Evolutionary conservation across 352 stramenopile genomes (phyloP).

Genomic region (Sclerospora graminicola): DNA sequence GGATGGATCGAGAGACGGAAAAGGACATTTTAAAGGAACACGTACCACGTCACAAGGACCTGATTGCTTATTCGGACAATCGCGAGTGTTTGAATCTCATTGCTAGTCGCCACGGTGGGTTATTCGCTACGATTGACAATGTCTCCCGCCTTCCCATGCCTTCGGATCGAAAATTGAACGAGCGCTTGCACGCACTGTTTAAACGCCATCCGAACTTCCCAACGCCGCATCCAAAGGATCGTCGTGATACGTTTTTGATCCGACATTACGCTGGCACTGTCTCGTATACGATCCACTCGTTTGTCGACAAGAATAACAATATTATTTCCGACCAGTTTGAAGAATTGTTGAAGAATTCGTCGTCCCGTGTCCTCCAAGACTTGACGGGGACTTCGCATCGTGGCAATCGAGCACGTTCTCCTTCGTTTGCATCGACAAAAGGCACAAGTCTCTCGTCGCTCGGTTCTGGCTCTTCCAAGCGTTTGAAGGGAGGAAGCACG

Average conservation of each 20-base stretch:
- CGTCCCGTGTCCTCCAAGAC: conserved; percentile 60
- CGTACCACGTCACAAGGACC: conserved; percentile 28
- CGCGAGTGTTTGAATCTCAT: conserved; percentile 80
- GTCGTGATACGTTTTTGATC: conserved; percentile 78
- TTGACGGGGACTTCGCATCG: conserved; percentile 41
- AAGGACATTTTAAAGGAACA: conserved; percentile 32
- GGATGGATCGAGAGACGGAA: conserved; percentile 21
- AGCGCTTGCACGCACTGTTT: conserved; percentile 72
- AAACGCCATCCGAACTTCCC: conserved; percentile 80
- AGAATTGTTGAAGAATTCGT: conserved; percentile 73
- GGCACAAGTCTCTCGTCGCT: conserved; percentile 23
- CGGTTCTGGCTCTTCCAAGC: conserved; percentile 43
- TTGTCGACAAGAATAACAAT: conserved; percentile 89
- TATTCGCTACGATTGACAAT: conserved; percentile 83
- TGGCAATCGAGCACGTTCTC: conserved; percentile 28
- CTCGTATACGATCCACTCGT: conserved; percentile 77
- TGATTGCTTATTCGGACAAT: conserved; percentile 77
- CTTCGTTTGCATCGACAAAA: conserved; percentile 34
- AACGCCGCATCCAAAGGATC: conserved; percentile 76
- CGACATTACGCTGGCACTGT: conserved; percentile 77
- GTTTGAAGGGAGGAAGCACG: conserved; percentile 51
- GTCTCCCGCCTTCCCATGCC: conserved; percentile 74
- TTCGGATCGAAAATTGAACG: conserved; percentile 82
- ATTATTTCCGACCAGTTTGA: conserved; percentile 85
- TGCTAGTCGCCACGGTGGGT: conserved; percentile 62